Conservation (phyloP, 495 filamentous ascomycete genomes). For the Penicillium waksmanii region DNA sequence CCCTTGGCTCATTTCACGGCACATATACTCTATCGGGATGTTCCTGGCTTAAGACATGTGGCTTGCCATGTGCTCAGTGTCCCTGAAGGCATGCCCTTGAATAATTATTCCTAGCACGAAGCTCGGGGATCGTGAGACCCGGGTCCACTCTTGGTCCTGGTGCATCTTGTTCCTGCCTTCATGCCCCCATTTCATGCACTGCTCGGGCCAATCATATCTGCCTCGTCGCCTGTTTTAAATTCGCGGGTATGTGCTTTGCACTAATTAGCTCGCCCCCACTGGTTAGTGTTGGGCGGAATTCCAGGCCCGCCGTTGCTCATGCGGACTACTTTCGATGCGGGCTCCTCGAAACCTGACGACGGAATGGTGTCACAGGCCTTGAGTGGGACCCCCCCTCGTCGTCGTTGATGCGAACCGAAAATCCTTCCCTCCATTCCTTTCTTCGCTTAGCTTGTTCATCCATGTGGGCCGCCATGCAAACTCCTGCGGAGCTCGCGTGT, state of each 20-base stretch:
- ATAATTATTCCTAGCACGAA: slow-evolving; percentile 1
- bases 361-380: slow-evolving; percentile 29
- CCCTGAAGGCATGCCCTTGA: slow-evolving; percentile 8
- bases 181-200: slow-evolving; percentile 19
- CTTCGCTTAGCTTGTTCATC: slow-evolving; percentile 16
- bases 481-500: slow-evolving; percentile 30
- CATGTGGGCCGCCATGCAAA: slow-evolving; percentile 33
- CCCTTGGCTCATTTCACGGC: slow-evolving; percentile 33
- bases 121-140: slow-evolving; percentile 14
- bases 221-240: slow-evolving; percentile 29
- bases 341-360: slow-evolving; percentile 15
- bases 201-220: slow-evolving; percentile 23
- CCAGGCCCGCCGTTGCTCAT: slow-evolving; percentile 21
- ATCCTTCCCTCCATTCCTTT: slow-evolving; percentile 30
- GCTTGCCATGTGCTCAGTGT: slow-evolving; percentile 28
- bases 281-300: slow-evolving; percentile 23
- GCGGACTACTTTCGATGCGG: slow-evolving; percentile 18
- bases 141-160: slow-evolving; percentile 1
- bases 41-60: slow-evolving; percentile 31
- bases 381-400: slow-evolving; percentile 18
- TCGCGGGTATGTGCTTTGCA: slow-evolving; percentile 25
- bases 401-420: slow-evolving; percentile 25
- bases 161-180: slow-evolving; percentile 31
- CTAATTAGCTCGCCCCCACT: slow-evolving; percentile 8
- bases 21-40: slow-evolving; percentile 20